Conservation (phyloP, 2,329 filamentous ascomycete genomes). For the Penicillium sp. region DNA sequence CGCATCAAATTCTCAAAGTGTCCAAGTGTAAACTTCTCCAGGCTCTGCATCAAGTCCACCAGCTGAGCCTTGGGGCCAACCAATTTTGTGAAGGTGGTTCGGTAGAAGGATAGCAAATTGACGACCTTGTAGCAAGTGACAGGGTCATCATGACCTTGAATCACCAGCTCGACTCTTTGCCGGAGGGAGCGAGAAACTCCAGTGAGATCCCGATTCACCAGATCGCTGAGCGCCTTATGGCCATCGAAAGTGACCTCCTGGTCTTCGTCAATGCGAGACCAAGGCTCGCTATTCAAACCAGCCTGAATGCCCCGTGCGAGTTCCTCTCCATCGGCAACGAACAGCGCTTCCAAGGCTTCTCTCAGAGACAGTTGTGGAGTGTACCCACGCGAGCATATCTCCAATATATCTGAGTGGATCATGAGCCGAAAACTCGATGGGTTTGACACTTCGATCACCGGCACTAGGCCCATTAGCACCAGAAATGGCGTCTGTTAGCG, state of each 20-base stretch:
- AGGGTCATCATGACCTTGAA: slow-evolving; percentile 88
- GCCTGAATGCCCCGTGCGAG: slow-evolving; percentile 79
- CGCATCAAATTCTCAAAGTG: slow-evolving; percentile 81
- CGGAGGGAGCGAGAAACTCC: slow-evolving; percentile 82
- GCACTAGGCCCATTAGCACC: slow-evolving; percentile 42
- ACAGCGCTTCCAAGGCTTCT: slow-evolving; percentile 87
- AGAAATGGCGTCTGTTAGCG: slow-evolving; percentile 71
- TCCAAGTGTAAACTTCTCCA: slow-evolving; percentile 75
- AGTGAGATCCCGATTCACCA: slow-evolving; percentile 82
- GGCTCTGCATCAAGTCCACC: slow-evolving; percentile 64
- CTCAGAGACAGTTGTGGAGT: slow-evolving; percentile 92
- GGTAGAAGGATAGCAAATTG: slow-evolving; percentile 88
- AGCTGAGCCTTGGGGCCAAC: slow-evolving; percentile 70
- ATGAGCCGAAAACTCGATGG: slow-evolving; percentile 91
- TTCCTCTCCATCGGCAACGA: slow-evolving; percentile 86
- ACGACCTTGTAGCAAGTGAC: slow-evolving; percentile 86
- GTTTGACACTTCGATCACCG: slow-evolving; percentile 68
- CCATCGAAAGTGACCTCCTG: slow-evolving; percentile 70
- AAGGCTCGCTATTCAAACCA: slow-evolving; percentile 79
- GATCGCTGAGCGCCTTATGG: slow-evolving; percentile 74
- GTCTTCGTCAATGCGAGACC: slow-evolving; percentile 66
- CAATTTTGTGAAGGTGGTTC: slow-evolving; percentile 77
- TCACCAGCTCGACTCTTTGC: slow-evolving; percentile 85
- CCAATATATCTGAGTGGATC: slow-evolving; percentile 89
- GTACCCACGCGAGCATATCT: slow-evolving; percentile 97